Base-by-base conservation (phyloP, 1,284 basidiomycete genomes). In the Boletus smithii region DNA sequence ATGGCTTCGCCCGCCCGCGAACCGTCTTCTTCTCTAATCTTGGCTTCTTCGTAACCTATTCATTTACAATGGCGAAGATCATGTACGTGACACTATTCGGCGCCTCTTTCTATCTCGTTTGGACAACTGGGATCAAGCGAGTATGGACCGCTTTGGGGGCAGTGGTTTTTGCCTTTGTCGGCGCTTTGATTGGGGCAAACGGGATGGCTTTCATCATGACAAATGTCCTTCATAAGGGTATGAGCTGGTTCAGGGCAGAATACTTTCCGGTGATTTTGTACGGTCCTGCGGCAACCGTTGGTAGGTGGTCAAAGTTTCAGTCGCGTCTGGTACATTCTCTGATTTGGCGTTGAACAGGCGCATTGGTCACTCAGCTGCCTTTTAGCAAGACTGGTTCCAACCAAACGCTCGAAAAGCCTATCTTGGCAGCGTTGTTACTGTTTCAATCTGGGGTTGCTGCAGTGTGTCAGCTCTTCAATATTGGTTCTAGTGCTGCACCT, bases 221-320 rank as follows among this genome's bases (percentile, higher is more conserved):
- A 13, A 63, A 45, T 2, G 74, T 81, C 0, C 64, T 92, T n/a
- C 75, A 79, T 9, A 85, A 81, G 63, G 76, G 76, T 0, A 75
- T 88, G 74, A 81, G 79, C 65, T 92, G 91, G 92, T 95, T 90
- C 69, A 74, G 78, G 10, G 78, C 78, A 49, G 91, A 93, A 55
- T 77, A 81, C 53, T 78, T 84, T 4, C 81, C 84, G 8, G 57
- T 95, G 5, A 60, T 80, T 10, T 69, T 97, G n/a, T 97, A 92
- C 62, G 86, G 76, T 2, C 90, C 92, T 22, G 77, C 89, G 0
- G 82, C 82, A 0, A 59, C 90, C 8, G 72, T 85, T 41, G 84
- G 85, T 83, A 56, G 27, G 73, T 66, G 13, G n/a, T 36, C 26
- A n/a, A 29, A 7, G 10, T n/a, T 30, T 8, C n/a, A 7, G 4